Conservation (phyloP, 305 asterid species). For the Solanum hybrid region DNA sequence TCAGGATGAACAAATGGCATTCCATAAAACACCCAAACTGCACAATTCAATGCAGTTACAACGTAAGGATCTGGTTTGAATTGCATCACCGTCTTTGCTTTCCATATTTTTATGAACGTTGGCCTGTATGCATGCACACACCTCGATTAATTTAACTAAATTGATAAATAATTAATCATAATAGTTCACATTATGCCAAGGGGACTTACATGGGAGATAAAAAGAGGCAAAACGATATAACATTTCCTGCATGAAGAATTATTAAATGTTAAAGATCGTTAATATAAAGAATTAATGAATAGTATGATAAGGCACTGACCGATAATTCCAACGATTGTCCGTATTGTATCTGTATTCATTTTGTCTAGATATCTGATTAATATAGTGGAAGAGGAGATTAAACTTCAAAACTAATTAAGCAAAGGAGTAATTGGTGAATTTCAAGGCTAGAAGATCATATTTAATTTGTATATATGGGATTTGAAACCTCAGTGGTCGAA, state of each 20-base stretch:
- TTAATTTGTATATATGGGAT: not conserved
- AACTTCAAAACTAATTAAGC: not conserved
- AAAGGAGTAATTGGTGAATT: not conserved
- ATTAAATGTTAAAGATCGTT: not conserved
- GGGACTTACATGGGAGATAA: constrained; percentile 49
- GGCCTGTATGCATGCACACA: constrained; percentile 29
- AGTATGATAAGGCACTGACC: constrained; percentile 25
- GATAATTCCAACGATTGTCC: constrained; percentile 43
- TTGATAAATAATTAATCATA: not conserved
- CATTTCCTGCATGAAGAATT: constrained; percentile 44
- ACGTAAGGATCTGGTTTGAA: constrained; percentile 58
- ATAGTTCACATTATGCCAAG: not conserved
- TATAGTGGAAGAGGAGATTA: not conserved
- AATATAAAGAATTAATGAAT: not conserved
- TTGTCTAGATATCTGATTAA: constrained; percentile 4
- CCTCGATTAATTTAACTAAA: not conserved
- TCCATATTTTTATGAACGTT: constrained; percentile 38
- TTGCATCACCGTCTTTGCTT: constrained; percentile 38
- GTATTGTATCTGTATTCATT: constrained; percentile 13
- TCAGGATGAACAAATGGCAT: constrained; percentile 66
- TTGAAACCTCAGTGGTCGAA: not conserved
- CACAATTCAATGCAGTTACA: constrained; percentile 52
- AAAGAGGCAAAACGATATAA: constrained; percentile 50
- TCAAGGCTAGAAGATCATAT: not conserved
- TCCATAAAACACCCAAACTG: constrained; percentile 69